Evolutionary conservation across 768 basidiomycete genomes (phyloP), one percentile per base, ranked within the genome.

Genomic region (Trametes coccinea): DNA sequence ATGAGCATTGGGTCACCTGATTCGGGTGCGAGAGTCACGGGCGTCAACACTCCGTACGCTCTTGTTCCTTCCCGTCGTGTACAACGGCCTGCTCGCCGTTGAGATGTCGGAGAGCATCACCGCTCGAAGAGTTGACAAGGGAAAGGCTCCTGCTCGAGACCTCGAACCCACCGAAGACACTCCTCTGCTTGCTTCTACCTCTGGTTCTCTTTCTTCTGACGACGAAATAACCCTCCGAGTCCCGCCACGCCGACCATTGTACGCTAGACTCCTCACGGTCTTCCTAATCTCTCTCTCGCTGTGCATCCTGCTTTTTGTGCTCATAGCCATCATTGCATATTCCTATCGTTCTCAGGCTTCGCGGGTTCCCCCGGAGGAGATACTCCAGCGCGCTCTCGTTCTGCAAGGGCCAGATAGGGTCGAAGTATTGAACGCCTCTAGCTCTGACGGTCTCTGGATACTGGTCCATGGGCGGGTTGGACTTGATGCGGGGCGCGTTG

Each of bases 281-380:
- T 91, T 91, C 71, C 68, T 86, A n/a, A 69, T 75, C 37, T 82
- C 88, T 0, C 74, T 90, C 5, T 75, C 74, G 31, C 37, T 85
- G 48, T 84, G 81, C 64, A 67, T 86, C 44, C 29, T 83, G 17
- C 33, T 78, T 3, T 76, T 84, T 41, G 66, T 81, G 13, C 52
- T 79, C 3, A 47, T 85, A 9, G 78, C 75, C 3, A 66, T 89
- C 16, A 74, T 90, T 8, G 86, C 84, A 5, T 89, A 83, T 77
- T 85, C 85, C 3, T 92, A 90, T 66, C 83, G 85, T 17, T 77
- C 86, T 16, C 78, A 78, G 34, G 82, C 82, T 0, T 79, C 83
- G 13, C 71, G 73, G 57, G 67, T 84, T 14, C 81, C 84, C 2
- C 78, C 86, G 11, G 81, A 89, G 62, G 83, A 85, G 63, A 71